Percentiles rank a stretch among this genome's conserved stretches.
Evolutionary conservation across 805 yeast genomes (phyloP).

Genomic region (Starmerella apis): DNA sequence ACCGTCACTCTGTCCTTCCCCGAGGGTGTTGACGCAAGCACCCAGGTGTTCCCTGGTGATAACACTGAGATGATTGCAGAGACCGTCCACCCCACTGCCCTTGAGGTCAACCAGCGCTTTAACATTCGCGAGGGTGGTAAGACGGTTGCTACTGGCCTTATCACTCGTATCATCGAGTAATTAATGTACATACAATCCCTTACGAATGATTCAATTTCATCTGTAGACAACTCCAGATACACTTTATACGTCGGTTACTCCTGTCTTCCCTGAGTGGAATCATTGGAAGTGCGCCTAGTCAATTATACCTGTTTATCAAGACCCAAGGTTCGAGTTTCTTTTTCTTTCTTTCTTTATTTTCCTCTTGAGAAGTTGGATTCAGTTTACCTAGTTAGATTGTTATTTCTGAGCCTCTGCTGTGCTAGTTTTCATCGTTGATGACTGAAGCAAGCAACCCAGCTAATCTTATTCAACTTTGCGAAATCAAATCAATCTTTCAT

Average conservation of each 20-base stretch:
- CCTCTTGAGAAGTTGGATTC: no score
- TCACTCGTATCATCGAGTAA: slow-evolving; percentile 76
- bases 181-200: slow-evolving; percentile 14
- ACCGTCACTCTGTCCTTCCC: slow-evolving; percentile 88
- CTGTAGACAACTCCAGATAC: not conserved
- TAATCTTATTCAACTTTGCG: no score
- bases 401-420: no score
- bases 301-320: no score
- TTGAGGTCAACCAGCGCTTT: slow-evolving; percentile 96
- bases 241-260: not conserved
- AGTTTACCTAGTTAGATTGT: no score
- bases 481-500: not conserved
- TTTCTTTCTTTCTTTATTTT: no score
- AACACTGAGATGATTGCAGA: slow-evolving; percentile 92
- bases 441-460: no score
- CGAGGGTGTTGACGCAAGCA: slow-evolving; percentile 68
- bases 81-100: slow-evolving; percentile 79
- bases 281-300: no score
- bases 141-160: slow-evolving; percentile 97
- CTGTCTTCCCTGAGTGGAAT: not conserved
- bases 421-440: no score
- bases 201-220: not conserved
- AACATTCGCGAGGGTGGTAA: slow-evolving; percentile 99
- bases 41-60: slow-evolving; percentile 96
- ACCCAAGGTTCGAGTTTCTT: no score